phyloP scores from a whole-genome alignment of 164 flowering plant genomes.

The Malania oleifera region DNA sequence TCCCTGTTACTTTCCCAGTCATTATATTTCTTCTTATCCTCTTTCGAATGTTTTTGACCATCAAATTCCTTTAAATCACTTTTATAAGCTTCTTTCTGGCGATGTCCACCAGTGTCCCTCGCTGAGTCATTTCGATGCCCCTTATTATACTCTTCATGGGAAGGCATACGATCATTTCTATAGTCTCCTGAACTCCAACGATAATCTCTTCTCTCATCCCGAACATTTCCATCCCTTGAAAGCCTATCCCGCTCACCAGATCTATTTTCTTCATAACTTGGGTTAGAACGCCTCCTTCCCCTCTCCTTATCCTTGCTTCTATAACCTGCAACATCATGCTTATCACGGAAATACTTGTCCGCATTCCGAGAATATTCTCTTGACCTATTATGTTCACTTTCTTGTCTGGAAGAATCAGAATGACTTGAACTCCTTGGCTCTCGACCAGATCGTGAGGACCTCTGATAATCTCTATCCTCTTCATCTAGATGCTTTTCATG shows the following conservation, averaged over 20 bases:
- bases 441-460: conserved; percentile 36
- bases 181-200: conserved; percentile 38
- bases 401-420: conserved; percentile 37
- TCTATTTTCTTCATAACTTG: conserved; percentile 25
- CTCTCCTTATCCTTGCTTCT: conserved; percentile 49
- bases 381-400: conserved; percentile 40
- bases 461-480: conserved; percentile 39
- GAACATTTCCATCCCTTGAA: conserved; percentile 30
- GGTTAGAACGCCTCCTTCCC: conserved; percentile 30
- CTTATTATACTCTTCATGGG: conserved; percentile 33
- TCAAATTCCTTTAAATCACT: conserved; percentile 33
- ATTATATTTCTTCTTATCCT: conserved; percentile 35
- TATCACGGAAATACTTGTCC: conserved; percentile 48
- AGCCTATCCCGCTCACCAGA: conserved; percentile 32
- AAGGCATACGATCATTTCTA: conserved; percentile 25
- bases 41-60: conserved; percentile 27
- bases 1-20: conserved; percentile 28
- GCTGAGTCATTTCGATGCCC: conserved; percentile 28
- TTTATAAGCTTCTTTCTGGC: conserved; percentile 28
- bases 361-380: conserved; percentile 31
- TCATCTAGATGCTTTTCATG: conserved; percentile 44
- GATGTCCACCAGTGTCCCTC: conserved; percentile 28
- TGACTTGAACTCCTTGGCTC: conserved; percentile 35
- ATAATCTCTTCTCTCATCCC: conserved; percentile 42
- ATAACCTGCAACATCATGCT: conserved; percentile 36